Base-by-base conservation (phyloP, 1,139 yeast genomes). In the Yamadazyma pseudoaaseri region DNA sequence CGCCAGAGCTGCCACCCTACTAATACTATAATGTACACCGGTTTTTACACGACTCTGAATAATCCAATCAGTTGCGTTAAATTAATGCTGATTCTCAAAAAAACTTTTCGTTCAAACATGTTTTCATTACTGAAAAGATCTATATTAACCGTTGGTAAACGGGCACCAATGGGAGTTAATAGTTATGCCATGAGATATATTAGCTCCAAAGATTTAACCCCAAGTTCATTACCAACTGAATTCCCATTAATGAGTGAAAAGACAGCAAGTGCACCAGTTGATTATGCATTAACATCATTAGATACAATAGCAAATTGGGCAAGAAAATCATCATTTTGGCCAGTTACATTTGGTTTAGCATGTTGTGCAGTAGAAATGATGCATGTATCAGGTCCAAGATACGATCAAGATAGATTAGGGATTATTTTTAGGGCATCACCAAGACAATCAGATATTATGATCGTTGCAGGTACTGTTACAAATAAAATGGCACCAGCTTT, bases 311-410 rank as follows among this genome's bases (percentile, higher is more conserved):
- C 90, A 48, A 84, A 83, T 66, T 86, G 96, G 96, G 95, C 94
- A 2, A 78, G 96, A 61, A 89, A 85, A 57, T 86, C 95, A 20
- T 83, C 94, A 4, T 86, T 86, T 62, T 86, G 96, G 96, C 96
- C 96, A 10, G 94, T 86, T 34, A 86, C 96, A 31, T 86, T 86
- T 62, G 96, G 95, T 27, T 70, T 86, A 54, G 95, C 95, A 6
- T 86, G 95, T 65, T 86, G 95, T 69, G 95, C 95, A 42, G 95
- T 86, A 30, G 96, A 86, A 65, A 86, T 86, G 96, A 86, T 86
- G 96, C 96, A 86, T 63, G 86, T 83, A 29, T 86, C 95, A 18
- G 81, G 95, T 39, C 95, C 96, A 43, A 74, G 96, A 60, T 86
- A 86, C 65, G 96, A 86, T 67, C 95, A 86, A 67, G 96, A 86